A percentile compares a stretch with the other conserved stretches of the same genome.
phyloP scores from a whole-genome alignment of 495 filamentous ascomycete species.

The Talaromyces borbonicus region DNA sequence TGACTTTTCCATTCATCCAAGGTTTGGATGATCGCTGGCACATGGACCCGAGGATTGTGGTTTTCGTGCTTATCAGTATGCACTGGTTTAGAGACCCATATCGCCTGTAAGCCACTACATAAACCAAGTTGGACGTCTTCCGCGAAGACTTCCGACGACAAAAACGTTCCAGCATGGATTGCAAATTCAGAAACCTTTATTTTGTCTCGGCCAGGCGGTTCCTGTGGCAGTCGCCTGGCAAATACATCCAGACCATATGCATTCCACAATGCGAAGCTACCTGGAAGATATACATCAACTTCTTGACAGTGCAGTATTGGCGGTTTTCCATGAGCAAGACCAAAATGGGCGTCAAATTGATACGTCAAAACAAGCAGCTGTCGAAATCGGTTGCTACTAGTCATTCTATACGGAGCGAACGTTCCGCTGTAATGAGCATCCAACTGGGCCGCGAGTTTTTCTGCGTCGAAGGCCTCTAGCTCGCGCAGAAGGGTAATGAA shows the following conservation, averaged over 20 bases:
- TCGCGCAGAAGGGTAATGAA: conserved; percentile 6
- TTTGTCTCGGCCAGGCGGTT: not conserved
- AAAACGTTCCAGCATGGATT: not conserved
- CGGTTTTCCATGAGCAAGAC: not conserved
- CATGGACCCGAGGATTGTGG: not conserved
- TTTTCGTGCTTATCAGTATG: not conserved
- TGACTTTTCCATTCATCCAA: not conserved
- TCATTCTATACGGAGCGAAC: not conserved
- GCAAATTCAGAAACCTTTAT: not conserved
- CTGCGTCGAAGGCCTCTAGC: not conserved
- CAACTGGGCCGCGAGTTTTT: not conserved
- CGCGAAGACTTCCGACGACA: not conserved
- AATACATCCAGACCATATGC: conserved; percentile 4
- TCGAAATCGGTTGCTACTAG: not conserved
- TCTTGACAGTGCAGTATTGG: conserved; percentile 2
- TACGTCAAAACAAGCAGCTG: not conserved
- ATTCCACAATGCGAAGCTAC: conserved; percentile 4
- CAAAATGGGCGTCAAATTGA: not conserved
- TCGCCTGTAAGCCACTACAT: not conserved
- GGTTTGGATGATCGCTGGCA: not conserved
- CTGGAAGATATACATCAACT: not conserved
- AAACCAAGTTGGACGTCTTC: conserved; percentile 5
- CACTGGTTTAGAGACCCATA: not conserved
- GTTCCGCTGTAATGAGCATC: not conserved
- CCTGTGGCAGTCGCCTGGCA: not conserved